Evolutionary conservation across 305 asterid species (phyloP).

Genomic region (Solanum aculeatissimum): DNA sequence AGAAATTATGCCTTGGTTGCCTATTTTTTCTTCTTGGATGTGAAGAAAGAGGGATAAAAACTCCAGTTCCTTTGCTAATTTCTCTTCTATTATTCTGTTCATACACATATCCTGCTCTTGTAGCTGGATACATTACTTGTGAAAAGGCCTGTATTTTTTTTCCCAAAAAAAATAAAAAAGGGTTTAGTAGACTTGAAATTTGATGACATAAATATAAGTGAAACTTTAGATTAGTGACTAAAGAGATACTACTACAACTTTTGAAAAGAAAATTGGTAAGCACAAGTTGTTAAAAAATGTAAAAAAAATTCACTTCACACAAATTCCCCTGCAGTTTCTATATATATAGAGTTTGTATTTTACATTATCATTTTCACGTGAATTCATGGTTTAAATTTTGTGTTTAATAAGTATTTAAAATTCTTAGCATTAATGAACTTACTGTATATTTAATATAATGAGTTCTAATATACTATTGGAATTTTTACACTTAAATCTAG

Average conservation of each 20-base stretch:
- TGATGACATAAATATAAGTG: background rate
- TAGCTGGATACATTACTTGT: slow-evolving; percentile 32
- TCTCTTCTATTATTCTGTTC: slow-evolving; percentile 38
- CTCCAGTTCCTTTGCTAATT: slow-evolving; percentile 80
- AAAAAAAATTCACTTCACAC: background rate
- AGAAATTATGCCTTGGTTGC: slow-evolving; percentile 18
- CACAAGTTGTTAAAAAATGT: background rate
- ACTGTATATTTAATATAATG: background rate
- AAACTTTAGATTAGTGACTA: background rate
- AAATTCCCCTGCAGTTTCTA: background rate
- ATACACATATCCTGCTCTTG: slow-evolving; percentile 14
- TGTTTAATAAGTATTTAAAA: background rate
- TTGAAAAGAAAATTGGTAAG: background rate
- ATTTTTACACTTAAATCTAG: background rate
- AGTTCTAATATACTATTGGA: background rate
- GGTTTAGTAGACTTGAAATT: background rate
- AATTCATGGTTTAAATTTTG: background rate
- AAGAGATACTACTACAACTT: background rate
- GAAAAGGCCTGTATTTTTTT: slow-evolving; percentile 24
- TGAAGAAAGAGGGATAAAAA: slow-evolving; percentile 59
- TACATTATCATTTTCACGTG: background rate
- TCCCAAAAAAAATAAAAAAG: background rate
- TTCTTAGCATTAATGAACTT: background rate
- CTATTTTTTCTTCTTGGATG: slow-evolving; percentile 21
- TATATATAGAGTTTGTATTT: no score